Conservation (phyloP, 2,329 filamentous ascomycete genomes). For the Arthrobotrys conoides region DNA sequence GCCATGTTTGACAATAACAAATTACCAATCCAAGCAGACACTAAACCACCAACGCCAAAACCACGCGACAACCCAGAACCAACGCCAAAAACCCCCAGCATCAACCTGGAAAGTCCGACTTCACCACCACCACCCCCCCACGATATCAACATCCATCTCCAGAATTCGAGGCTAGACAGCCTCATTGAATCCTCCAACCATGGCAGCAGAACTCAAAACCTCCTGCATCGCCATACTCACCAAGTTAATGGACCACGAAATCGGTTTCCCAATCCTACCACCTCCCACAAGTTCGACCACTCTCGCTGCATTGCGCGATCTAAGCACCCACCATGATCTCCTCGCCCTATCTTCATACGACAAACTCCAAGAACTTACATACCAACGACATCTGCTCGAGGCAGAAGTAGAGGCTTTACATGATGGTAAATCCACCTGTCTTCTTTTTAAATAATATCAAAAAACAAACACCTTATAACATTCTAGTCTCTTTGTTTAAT, state of each 20-base stretch:
- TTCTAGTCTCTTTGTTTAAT: slow-evolving; percentile 14
- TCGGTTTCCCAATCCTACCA: slow-evolving; percentile 55
- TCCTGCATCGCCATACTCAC: slow-evolving; percentile 52
- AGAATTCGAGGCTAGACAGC: background rate
- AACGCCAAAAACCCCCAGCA: slow-evolving; percentile 8
- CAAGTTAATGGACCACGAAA: slow-evolving; percentile 42
- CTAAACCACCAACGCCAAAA: slow-evolving; percentile 21
- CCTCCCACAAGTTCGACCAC: slow-evolving; percentile 39
- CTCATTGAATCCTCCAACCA: background rate
- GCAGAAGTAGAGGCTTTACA: slow-evolving; percentile 49
- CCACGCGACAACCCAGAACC: slow-evolving; percentile 48
- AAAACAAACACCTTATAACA: slow-evolving; percentile 46
- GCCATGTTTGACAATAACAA: background rate
- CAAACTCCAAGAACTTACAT: slow-evolving; percentile 49
- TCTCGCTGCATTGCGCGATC: slow-evolving; percentile 32
- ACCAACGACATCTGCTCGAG: slow-evolving; percentile 38
- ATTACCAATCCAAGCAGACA: background rate
- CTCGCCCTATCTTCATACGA: slow-evolving; percentile 35
- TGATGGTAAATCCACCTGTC: slow-evolving; percentile 23
- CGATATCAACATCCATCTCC: background rate
- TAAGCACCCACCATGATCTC: slow-evolving; percentile 41
- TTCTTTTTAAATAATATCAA: background rate
- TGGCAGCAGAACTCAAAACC: slow-evolving; percentile 41
- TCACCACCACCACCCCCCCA: background rate
- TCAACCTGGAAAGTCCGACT: background rate